A percentile compares a stretch with the other conserved stretches of the same genome.
Evolutionary conservation across 139 green algal species (phyloP).

Genomic region (Chlamydomonas incerta): DNA sequence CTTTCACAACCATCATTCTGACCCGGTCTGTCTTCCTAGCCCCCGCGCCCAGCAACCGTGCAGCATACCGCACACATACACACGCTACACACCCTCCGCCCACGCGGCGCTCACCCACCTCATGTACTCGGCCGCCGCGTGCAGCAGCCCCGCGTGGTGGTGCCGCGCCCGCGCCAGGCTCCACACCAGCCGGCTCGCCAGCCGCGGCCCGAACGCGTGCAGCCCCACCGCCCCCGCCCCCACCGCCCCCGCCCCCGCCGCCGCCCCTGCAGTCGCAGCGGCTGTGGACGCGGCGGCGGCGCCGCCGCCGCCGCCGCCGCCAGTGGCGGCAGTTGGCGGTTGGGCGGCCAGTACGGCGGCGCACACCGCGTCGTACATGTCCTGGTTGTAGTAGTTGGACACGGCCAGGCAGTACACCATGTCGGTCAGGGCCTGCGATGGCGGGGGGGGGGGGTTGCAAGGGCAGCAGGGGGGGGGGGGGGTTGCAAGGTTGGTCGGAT

Average conservation of each 20-base stretch:
- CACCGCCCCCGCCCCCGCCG: too few species aligned
- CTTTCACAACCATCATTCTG: too few species aligned
- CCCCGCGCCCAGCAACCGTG: too few species aligned
- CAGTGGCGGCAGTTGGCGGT: too few species aligned
- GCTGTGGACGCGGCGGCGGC: too few species aligned
- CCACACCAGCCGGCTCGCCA: conserved; percentile 13
- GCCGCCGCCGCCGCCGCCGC: too few species aligned
- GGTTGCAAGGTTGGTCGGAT: too few species aligned
- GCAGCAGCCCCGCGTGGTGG: conserved; percentile 10
- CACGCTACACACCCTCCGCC: too few species aligned
- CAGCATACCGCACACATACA: too few species aligned
- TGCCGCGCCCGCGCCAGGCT: not conserved
- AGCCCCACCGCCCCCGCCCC: not conserved
- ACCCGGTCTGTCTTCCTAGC: too few species aligned
- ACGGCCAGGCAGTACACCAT: conserved; percentile 12
- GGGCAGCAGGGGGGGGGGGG: not conserved
- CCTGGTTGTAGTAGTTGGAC: conserved; percentile 29
- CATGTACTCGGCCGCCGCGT: not conserved
- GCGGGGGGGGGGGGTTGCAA: not conserved
- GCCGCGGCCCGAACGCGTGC: not conserved
- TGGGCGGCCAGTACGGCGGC: not conserved
- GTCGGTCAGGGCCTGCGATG: conserved; percentile 3
- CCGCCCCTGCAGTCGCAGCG: not conserved
- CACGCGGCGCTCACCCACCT: too few species aligned
- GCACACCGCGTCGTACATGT: conserved; percentile 14